Conservation (phyloP, 495 filamentous ascomycete genomes). For the Neurospora sp. region DNA sequence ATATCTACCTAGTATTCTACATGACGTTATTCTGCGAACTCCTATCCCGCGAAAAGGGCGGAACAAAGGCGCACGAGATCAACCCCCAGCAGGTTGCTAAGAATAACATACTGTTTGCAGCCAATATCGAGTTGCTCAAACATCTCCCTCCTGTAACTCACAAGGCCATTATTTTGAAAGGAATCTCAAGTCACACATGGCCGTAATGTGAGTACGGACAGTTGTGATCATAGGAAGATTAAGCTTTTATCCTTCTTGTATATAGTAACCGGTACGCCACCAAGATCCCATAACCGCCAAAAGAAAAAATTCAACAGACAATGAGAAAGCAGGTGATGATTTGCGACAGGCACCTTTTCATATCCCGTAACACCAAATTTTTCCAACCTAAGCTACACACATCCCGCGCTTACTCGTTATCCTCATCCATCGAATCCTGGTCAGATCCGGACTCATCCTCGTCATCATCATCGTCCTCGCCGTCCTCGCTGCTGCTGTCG, state of each 20-base stretch:
- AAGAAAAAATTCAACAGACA: background rate
- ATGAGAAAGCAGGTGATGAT: background rate
- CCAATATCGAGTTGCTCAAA: background rate
- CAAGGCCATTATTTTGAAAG: background rate
- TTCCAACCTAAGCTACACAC: background rate
- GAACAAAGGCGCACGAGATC: background rate
- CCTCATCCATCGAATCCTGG: slow-evolving; percentile 91
- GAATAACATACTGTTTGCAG: background rate
- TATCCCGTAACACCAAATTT: background rate
- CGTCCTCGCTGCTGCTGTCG: slow-evolving; percentile 48
- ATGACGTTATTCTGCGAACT: background rate
- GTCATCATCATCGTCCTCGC: slow-evolving; percentile 45
- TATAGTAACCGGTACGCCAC: background rate
- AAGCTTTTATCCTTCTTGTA: background rate
- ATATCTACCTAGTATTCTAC: background rate
- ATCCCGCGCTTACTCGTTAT: slow-evolving; percentile 28
- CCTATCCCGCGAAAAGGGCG: background rate
- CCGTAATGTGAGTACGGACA: background rate
- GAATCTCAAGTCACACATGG: background rate
- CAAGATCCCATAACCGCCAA: background rate
- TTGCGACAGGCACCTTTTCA: background rate
- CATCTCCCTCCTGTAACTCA: background rate
- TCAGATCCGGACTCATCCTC: slow-evolving; percentile 52
- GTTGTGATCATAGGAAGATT: background rate
- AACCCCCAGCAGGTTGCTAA: background rate